Percentiles rank a stretch among this genome's conserved stretches.
phyloP scores from a whole-genome alignment of 257 asterid species.

The Dorcoceras hygrometricum region DNA sequence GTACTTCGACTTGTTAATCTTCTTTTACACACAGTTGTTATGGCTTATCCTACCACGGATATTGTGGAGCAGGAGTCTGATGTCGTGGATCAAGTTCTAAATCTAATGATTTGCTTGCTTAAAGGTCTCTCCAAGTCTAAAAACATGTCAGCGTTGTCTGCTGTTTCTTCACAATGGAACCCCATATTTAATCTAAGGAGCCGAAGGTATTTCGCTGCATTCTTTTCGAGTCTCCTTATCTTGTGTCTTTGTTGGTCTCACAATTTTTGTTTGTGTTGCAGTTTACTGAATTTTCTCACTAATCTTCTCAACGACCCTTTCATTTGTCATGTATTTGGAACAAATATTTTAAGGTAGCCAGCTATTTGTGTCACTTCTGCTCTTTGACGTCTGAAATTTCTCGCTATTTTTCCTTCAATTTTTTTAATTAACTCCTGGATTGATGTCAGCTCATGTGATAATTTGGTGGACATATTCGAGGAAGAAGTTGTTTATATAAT shows the following conservation, averaged over 20 bases:
- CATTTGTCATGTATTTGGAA: slow-evolving; percentile 44
- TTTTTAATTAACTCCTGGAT: slow-evolving; percentile 21
- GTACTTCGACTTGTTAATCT: slow-evolving; percentile 49
- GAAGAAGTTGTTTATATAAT: slow-evolving; percentile 62
- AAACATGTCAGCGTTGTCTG: slow-evolving; percentile 35
- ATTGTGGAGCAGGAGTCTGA: slow-evolving; percentile 37
- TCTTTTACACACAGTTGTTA: slow-evolving; percentile 51
- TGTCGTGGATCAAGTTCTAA: slow-evolving; percentile 50
- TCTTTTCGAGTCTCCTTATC: slow-evolving; percentile 11
- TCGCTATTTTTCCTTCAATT: background rate
- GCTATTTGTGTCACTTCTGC: slow-evolving; percentile 10
- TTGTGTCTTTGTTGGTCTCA: slow-evolving; percentile 21
- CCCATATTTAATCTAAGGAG: slow-evolving; percentile 58
- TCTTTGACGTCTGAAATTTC: slow-evolving; percentile 10
- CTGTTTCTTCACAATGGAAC: slow-evolving; percentile 52
- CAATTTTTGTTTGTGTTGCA: slow-evolving; percentile 33
- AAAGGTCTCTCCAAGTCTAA: slow-evolving; percentile 53
- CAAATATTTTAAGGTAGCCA: slow-evolving; percentile 56
- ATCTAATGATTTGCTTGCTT: slow-evolving; percentile 59
- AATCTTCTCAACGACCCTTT: slow-evolving; percentile 57
- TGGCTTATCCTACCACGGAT: slow-evolving; percentile 35
- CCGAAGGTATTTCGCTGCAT: slow-evolving; percentile 50
- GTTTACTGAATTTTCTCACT: slow-evolving; percentile 60
- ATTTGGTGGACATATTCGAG: slow-evolving; percentile 48
- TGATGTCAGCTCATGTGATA: slow-evolving; percentile 71